A percentile compares a stretch with the other conserved stretches of the same genome.
These are phyloP conservation scores for Sicyos edulis DNA, from an alignment of 306 rosid species.

Conservation along the genomic window DNA sequence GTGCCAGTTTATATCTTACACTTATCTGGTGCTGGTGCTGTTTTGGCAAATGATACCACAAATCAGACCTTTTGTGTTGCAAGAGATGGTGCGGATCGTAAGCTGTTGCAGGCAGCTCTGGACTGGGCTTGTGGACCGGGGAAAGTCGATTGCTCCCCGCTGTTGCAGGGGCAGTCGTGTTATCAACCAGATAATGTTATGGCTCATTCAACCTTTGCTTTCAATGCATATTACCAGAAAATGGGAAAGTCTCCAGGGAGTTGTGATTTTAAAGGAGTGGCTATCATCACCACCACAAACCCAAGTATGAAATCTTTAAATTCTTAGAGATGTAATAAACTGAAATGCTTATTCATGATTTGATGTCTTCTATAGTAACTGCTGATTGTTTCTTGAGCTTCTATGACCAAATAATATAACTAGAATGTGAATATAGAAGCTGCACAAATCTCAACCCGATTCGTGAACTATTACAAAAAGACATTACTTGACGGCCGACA, in stretches of 20 bases:
- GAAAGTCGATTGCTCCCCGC: conserved; percentile 76
- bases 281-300: conserved; percentile 68
- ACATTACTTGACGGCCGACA: too few species aligned
- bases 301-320: conserved; percentile 58
- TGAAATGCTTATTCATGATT: background rate
- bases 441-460: too few species aligned
- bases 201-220: conserved; percentile 69
- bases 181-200: conserved; percentile 70
- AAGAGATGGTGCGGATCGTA: conserved; percentile 53
- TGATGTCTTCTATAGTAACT: background rate
- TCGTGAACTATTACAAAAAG: too few species aligned
- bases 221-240: conserved; percentile 78
- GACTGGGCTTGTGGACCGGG: conserved; percentile 99
- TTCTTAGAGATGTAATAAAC: background rate
- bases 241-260: conserved; percentile 77
- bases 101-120: conserved; percentile 86
- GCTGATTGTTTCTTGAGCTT: too few species aligned
- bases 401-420: too few species aligned
- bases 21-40: conserved; percentile 71
- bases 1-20: conserved; percentile 70
- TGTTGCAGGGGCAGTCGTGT: conserved; percentile 81
- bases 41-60: conserved; percentile 78
- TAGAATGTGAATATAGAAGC: too few species aligned
- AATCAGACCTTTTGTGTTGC: conserved; percentile 90
- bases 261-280: conserved; percentile 96